Conservation (phyloP, 1,284 basidiomycete genomes). For the Inonotus obliquus region DNA sequence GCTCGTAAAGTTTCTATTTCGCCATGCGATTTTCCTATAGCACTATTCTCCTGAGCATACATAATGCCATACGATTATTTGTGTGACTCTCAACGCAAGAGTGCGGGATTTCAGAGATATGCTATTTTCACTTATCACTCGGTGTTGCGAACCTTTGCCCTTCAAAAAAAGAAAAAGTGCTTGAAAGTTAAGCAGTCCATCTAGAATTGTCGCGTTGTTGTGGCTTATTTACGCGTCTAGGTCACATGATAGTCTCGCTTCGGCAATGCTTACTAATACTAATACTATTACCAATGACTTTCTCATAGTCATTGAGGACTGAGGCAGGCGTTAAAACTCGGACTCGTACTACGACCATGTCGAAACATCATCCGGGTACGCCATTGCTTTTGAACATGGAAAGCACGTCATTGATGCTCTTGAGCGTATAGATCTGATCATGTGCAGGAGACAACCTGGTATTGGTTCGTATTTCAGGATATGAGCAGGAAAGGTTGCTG, state of each 20-base stretch:
- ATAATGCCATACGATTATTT: too few species aligned
- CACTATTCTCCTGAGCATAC: too few species aligned
- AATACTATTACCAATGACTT: too few species aligned
- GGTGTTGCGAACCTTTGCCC: too few species aligned
- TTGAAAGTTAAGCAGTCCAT: too few species aligned
- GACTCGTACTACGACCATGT: constrained; percentile 49
- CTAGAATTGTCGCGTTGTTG: not conserved
- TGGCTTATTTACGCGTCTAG: not conserved
- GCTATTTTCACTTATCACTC: too few species aligned
- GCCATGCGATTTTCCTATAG: too few species aligned
- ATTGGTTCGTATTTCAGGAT: constrained; percentile 60
- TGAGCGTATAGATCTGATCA: constrained; percentile 72
- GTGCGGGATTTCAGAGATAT: too few species aligned
- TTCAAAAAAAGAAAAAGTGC: too few species aligned
- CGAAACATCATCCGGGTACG: constrained; percentile 88
- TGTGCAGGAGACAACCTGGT: constrained; percentile 95
- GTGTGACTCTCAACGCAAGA: too few species aligned
- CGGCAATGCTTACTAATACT: not conserved
- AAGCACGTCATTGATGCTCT: not conserved
- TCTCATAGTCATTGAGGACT: not conserved
- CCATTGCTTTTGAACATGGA: constrained; percentile 4
- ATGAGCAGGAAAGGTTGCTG: not conserved
- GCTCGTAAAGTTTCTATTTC: too few species aligned
- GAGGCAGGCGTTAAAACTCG: not conserved
- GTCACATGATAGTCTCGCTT: not conserved